Base-by-base conservation (phyloP, 805 yeast genomes). In the Candida ulmi region DNA sequence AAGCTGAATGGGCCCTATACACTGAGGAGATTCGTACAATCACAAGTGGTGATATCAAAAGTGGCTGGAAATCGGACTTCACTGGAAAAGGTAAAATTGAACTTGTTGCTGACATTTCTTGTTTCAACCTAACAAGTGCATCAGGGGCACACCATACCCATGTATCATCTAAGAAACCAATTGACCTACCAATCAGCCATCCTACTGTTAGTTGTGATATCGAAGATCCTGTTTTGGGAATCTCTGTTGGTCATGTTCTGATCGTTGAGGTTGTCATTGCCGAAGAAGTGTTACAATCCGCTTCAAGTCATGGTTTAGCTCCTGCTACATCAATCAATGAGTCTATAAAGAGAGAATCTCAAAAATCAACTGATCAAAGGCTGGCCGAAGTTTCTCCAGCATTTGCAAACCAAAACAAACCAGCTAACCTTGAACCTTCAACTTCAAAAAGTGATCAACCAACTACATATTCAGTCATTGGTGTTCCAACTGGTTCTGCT, bases 31-130 rank as follows among this genome's bases (percentile, higher is more conserved):
- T 74, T 8, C 71, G 90, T 24, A 76, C 85, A 5, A 66, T 93
- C 8, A 74, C 82, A 11, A 74, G 79, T 39, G 96, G 96, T 11
- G 95, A 86, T 44, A 62, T 88, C 55, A 86, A 84, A 55, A 70
- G 75, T 24, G 99, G 99, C 4, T 93, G 99, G 99, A 93, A 93
- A 59, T 78, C 93, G 1, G 99, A 93, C 61, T 90, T 83, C 57
- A 62, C 79, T 6, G 83, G 78, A 31, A 71, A 71, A 33, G 99
- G 99, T 5, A 71, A 76, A 39, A 80, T 90, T 43, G 96, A 88
- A 59, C 59, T 88, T 34, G 80, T 83, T 24, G 87, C 85, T 0
- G 87, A 84, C 33, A 73, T 85, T 30, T 71, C 74, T 16, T 74
- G 84, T 18, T 69, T 74, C 64, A 67, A 73, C 38, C 62, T 83